phyloP scores from a whole-genome alignment of 2,329 filamentous ascomycete genomes.

The Colletotrichum somersetense region DNA sequence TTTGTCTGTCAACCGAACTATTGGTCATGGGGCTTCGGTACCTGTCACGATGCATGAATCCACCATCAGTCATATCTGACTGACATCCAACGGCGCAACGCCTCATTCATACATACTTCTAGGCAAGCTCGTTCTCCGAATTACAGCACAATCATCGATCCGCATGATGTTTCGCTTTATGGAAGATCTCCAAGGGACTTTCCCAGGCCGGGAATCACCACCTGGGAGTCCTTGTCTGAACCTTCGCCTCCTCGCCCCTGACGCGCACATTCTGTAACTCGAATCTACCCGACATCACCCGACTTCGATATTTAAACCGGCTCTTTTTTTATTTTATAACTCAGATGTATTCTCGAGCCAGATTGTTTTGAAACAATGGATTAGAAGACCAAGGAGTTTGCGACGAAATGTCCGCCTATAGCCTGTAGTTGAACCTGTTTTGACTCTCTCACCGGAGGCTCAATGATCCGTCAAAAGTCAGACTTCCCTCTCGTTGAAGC shows the following conservation, averaged over 20 bases:
- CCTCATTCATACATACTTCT: background rate
- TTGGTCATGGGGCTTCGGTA: too few species aligned
- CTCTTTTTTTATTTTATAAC: background rate
- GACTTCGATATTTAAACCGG: background rate
- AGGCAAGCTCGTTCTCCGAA: too few species aligned
- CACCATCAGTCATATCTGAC: too few species aligned
- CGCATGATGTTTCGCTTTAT: background rate
- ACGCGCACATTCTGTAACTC: background rate
- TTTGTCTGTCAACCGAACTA: background rate
- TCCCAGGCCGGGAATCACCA: fast-evolving
- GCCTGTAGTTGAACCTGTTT: background rate
- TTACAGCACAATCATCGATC: background rate
- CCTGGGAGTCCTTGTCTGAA: background rate
- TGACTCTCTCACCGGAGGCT: background rate
- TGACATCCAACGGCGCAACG: background rate
- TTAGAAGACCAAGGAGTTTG: background rate
- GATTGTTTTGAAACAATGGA: background rate
- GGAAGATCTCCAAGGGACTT: background rate
- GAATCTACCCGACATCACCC: too few species aligned
- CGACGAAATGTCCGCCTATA: background rate
- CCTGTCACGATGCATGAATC: background rate
- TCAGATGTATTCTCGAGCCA: background rate
- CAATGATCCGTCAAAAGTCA: background rate
- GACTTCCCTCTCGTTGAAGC: background rate
- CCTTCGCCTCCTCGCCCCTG: background rate